Evolutionary conservation across 2,329 filamentous ascomycete species (phyloP), one percentile per base, ranked within the genome.

Genomic region (Ophiostoma himal-ulmi): DNA sequence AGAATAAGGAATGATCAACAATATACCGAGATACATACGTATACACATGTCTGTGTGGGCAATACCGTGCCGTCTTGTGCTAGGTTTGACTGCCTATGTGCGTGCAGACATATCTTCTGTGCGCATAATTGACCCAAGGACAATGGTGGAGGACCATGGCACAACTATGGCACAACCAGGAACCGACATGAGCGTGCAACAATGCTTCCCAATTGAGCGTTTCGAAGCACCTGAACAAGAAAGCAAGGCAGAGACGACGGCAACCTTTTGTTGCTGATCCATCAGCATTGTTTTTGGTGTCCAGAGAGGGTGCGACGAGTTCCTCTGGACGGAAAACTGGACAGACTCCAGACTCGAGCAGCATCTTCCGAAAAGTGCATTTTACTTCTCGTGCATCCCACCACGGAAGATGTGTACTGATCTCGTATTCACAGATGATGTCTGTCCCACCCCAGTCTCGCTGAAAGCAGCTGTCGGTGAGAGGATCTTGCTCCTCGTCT

Each of bases 51-150:
- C n/a, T 57, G 57, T 34, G 13, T 17, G 26, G 17, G 26, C 57
- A 62, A 62, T 62, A 62, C 57, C 57, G 57, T 62, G 57, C 57
- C 57, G 26, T 34, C 57, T 34, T 36, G 57, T 62, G 57, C 57
- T 62, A 36, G 57, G 57, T 17, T 26, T 62, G 26, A 34, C 57
- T 34, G 57, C 57, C 13, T 62, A 11, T 34, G 26, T 62, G 26
- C 57, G 22, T 20, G 26, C 26, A 60, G 6, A 11, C 1, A 30
- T 13, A 5, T 26, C 11, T 60, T 30, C 8, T 60, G 54, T 60
- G 54, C 26, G 54, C 26, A 60, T 11, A 60, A 60, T 2, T 14
- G 26, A 13, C 41, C 14, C 22, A 60, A 60, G 54, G 54, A 8
- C 13, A 62, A 4, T 34, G 22, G 26, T 36, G 20, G 4, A 17